Evolutionary conservation across 2,329 filamentous ascomycete genomes (phyloP).

Genomic region (Verticillium alfalfae): DNA sequence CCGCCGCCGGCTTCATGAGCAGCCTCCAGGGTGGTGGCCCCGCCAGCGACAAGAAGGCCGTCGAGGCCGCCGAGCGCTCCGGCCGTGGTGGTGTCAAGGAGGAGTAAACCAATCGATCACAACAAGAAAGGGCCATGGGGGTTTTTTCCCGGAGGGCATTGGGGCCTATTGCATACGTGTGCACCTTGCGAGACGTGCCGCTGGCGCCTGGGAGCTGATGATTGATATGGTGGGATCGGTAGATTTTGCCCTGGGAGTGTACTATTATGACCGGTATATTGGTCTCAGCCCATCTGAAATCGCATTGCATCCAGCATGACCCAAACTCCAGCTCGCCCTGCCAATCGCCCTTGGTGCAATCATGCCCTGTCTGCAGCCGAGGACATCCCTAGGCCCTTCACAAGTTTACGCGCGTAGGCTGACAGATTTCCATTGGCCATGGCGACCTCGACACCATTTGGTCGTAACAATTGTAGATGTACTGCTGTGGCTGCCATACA

Average conservation of each 20-base stretch:
- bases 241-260: not conserved
- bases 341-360: not conserved
- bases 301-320: not conserved
- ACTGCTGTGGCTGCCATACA: too few relatives aligned
- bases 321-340: too few relatives aligned
- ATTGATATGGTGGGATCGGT: not conserved
- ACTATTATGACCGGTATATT: not conserved
- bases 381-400: too few relatives aligned
- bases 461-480: too few relatives aligned
- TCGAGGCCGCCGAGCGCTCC: conserved; percentile 73
- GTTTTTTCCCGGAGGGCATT: not conserved
- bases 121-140: not conserved
- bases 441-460: too few relatives aligned
- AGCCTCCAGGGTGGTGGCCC: conserved; percentile 66
- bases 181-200: not conserved
- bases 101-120: conserved; percentile 42
- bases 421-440: too few relatives aligned
- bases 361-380: not conserved
- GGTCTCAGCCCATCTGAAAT: not conserved
- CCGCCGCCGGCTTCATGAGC: conserved; percentile 73
- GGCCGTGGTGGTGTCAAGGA: conserved; percentile 68
- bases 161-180: not conserved
- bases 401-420: too few relatives aligned
- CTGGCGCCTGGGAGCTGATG: not conserved
- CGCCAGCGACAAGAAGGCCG: conserved; percentile 88